These are phyloP conservation scores for Claviceps fusiformis DNA, from an alignment of 2,329 filamentous ascomycete genomes.

Conservation along the genomic window DNA sequence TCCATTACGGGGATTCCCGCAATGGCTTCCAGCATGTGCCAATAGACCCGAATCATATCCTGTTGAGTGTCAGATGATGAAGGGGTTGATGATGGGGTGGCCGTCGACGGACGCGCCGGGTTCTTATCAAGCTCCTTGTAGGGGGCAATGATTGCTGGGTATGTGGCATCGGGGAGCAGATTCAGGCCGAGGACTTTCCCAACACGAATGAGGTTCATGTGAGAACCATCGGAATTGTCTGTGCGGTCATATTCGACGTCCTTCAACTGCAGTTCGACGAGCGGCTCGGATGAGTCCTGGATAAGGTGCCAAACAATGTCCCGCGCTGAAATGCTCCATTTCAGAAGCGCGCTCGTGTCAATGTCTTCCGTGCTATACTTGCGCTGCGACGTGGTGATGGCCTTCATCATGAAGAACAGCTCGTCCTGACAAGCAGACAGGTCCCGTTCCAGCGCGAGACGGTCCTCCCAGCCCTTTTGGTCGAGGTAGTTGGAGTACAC, in stretches of 20 bases:
- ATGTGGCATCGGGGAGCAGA: constrained; percentile 76
- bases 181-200: constrained; percentile 83
- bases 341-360: constrained; percentile 65
- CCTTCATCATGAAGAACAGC: constrained; percentile 99
- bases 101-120: background rate
- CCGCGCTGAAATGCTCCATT: constrained; percentile 86
- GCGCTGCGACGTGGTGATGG: constrained; percentile 89
- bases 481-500: constrained; percentile 80
- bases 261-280: constrained; percentile 86
- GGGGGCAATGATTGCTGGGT: constrained; percentile 89
- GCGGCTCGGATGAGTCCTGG: constrained; percentile 69
- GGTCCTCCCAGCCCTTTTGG: constrained; percentile 80
- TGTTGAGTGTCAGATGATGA: constrained; percentile 26
- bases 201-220: constrained; percentile 82
- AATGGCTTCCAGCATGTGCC: constrained; percentile 97
- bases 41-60: constrained; percentile 88
- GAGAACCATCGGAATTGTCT: constrained; percentile 93
- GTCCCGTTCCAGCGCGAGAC: constrained; percentile 78
- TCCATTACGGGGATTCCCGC: constrained; percentile 96
- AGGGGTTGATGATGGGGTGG: background rate
- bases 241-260: constrained; percentile 89
- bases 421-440: constrained; percentile 86
- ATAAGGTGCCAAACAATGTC: constrained; percentile 98
- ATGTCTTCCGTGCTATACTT: constrained; percentile 59
- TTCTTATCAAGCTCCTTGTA: constrained; percentile 58